Evolutionary conservation across 495 filamentous ascomycete genomes (phyloP), one percentile per base, ranked within the genome.

Genomic region (Penicillium crystallinum): DNA sequence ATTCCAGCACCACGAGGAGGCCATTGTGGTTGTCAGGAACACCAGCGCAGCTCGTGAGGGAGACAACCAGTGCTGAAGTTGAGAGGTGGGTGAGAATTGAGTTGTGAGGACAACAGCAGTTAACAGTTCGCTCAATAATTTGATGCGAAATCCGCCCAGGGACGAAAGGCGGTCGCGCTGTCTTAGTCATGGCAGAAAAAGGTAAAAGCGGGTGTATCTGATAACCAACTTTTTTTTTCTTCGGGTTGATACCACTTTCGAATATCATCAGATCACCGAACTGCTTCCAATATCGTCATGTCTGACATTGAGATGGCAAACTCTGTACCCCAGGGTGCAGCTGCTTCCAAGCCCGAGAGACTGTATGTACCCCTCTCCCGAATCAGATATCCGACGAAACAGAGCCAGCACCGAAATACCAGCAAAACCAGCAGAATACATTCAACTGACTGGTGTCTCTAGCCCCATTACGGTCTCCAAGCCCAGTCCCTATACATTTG

Each of bases 401-500:
- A 18, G 11, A 19, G 14, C 18, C 44, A 22, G 19, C 12, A 34
- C 36, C 19, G n/a, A 35, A 37, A 21, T 23, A 9, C 23, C 3
- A 11, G 21, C 11, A 51, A 30, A n/a, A 21, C 25, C 19, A 50
- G 19, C 22, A 36, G 36, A 37, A 48, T 27, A 36, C 12, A 19
- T 10, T 19, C 25, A 31, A 51, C 55, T 59, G 63, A 62, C 48
- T 50, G 1, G 15, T 55, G 7, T 37, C 30, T 36, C 31, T 54
- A 80, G 77, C 27, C 69, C 75, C 19, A 78, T 91, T 52, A 84
- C 77, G 8, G 87, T 91, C 69, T 74, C 81, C 23, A 91, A 91
- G 66, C 88, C 89, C 0, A 95, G 83, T 1, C 91, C 89, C 36
- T 92, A 92, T 76, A 89, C 85, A 64, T 96, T 95, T 77, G 90